phyloP scores from a whole-genome alignment of 2,329 filamentous ascomycete species.

The Fusarium neocosmosporiellum region DNA sequence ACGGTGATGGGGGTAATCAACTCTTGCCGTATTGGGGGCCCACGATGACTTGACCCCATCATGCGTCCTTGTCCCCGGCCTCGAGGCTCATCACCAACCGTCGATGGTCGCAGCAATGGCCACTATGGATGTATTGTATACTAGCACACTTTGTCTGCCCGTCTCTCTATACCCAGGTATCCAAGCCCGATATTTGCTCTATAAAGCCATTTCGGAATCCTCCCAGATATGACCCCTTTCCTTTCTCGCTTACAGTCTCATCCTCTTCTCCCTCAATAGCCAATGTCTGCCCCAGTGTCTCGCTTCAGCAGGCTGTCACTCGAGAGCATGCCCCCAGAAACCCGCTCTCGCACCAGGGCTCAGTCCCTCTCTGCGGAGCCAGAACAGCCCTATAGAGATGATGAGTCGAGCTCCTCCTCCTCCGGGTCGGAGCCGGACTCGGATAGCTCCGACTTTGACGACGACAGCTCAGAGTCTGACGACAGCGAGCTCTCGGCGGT shows the following conservation, averaged over 20 bases:
- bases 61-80: slow-evolving; percentile 22
- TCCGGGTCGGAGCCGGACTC: slow-evolving; percentile 35
- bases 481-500: slow-evolving; percentile 46
- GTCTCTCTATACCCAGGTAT: background rate
- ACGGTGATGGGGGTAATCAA: background rate
- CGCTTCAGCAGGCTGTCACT: slow-evolving; percentile 46
- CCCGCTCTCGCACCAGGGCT: slow-evolving; percentile 24
- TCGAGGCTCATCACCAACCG: slow-evolving; percentile 36
- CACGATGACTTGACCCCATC: slow-evolving; percentile 33
- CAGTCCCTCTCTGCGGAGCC: slow-evolving; percentile 12
- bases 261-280: background rate
- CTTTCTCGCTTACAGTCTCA: background rate
- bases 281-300: slow-evolving; percentile 44
- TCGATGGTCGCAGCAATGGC: slow-evolving; percentile 33
- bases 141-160: background rate
- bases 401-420: slow-evolving; percentile 44
- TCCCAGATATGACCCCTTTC: background rate
- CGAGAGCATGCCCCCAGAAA: slow-evolving; percentile 44
- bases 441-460: slow-evolving; percentile 29
- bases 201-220: slow-evolving; percentile 35
- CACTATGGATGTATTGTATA: slow-evolving; percentile 7
- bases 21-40: background rate
- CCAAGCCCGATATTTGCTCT: slow-evolving; percentile 8
- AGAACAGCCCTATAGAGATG: slow-evolving; percentile 23
- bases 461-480: slow-evolving; percentile 48